Percentiles rank a stretch among this genome's conserved stretches.
Evolutionary conservation across 371 early-diverging fungal genomes (phyloP).

Genomic region (Dichotomocladium elegans): DNA sequence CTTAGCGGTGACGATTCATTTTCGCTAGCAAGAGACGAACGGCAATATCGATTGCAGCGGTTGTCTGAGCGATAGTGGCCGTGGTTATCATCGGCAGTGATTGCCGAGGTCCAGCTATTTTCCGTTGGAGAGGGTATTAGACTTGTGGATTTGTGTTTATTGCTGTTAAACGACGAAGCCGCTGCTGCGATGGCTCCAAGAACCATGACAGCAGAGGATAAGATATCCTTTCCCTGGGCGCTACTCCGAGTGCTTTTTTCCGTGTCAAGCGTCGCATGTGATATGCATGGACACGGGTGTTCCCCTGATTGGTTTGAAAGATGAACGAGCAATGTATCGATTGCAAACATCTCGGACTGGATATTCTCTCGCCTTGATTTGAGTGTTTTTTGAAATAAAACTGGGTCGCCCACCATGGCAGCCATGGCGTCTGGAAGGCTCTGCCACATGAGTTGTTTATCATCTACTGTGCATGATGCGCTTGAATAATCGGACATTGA

Average conservation of each 20-base stretch:
- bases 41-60: too few relatives aligned
- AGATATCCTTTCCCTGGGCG: not conserved
- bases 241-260: not conserved
- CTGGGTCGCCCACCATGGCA: constrained; percentile 24
- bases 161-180: not conserved
- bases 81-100: not conserved
- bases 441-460: not conserved
- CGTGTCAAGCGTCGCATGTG: not conserved
- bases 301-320: not conserved
- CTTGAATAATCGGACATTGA: not conserved
- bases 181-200: constrained; percentile 2
- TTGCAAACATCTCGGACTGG: constrained; percentile 3
- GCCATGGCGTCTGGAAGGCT: not conserved
- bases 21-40: too few relatives aligned
- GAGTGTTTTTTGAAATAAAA: constrained; percentile 14
- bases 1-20: too few relatives aligned
- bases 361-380: constrained; percentile 22
- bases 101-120: not conserved
- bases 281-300: not conserved
- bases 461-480: not conserved
- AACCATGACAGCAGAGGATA: not conserved
- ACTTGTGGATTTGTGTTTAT: not conserved
- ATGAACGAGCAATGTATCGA: not conserved
- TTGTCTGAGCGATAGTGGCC: constrained; percentile 1
- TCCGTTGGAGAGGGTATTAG: not conserved